Evolutionary conservation across 2,329 filamentous ascomycete genomes (phyloP).

Genomic region (Aspergillus niger): DNA sequence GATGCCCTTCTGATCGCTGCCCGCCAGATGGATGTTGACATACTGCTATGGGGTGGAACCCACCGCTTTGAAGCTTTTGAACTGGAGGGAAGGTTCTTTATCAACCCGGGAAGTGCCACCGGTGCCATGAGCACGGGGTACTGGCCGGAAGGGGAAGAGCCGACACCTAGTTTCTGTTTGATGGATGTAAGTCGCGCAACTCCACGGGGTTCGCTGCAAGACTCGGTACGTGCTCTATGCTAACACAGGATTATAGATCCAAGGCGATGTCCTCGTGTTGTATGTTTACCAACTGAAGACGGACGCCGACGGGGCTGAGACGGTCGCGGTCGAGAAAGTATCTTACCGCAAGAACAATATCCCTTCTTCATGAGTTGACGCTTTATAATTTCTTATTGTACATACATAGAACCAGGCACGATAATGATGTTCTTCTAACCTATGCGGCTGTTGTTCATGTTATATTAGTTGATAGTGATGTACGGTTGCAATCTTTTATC

Average conservation of each 20-base stretch:
- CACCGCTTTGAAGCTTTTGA: constrained; percentile 72
- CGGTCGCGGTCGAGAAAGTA: constrained; percentile 81
- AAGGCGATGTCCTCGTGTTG: constrained; percentile 91
- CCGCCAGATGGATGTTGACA: constrained; percentile 71
- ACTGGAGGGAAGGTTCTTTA: constrained; percentile 71
- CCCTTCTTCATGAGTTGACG: constrained; percentile 52
- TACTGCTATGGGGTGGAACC: constrained; percentile 69
- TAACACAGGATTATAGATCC: constrained; percentile 61
- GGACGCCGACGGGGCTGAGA: constrained; percentile 74
- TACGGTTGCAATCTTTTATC: not conserved
- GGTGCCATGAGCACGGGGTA: constrained; percentile 64
- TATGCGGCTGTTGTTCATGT: not conserved
- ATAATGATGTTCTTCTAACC: constrained; percentile 17
- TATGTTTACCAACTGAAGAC: constrained; percentile 90
- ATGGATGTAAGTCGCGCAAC: constrained; percentile 78
- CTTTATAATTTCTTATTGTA: constrained; percentile 28
- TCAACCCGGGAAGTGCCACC: constrained; percentile 69
- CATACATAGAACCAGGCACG: constrained; percentile 31
- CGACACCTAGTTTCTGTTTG: constrained; percentile 87
- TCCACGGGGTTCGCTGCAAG: not conserved
- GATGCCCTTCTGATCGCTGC: constrained; percentile 68
- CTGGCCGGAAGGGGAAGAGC: constrained; percentile 65
- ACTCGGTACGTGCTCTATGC: not conserved
- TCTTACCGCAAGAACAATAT: constrained; percentile 78
- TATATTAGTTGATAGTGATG: not conserved